Evolutionary conservation across 768 basidiomycete species (phyloP), one percentile per base, ranked within the genome.

Genomic region (Pleurotus djamor): DNA sequence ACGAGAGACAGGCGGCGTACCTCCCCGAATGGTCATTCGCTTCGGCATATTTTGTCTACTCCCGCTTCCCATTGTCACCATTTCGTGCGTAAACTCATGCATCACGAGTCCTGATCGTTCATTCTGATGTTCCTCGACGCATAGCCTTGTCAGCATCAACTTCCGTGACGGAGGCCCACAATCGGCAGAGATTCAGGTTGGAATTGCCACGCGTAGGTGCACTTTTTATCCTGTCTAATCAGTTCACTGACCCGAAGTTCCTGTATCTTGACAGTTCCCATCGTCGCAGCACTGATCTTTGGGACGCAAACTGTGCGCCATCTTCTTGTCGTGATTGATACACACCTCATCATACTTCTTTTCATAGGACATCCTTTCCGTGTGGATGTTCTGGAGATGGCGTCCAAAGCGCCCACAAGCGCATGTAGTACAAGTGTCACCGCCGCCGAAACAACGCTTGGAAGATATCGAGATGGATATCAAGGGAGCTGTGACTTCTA

Each of bases 251-350:
- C 36, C 5, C n/a, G 35, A 10, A 3, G 21, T 55, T 10, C 41
- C 1, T 48, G 16, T 33, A 16, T 7, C 5, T 50, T 12, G 3
- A 13, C n/a, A 68, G 63, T 68, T 49, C 66, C 67, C 4, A 62
- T 57, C 13, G 10, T 68, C 2, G 52, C 63, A 13, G 61, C 66
- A 8, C 5, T 68, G 4, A 43, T 61, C 21, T 68, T 67, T 58
- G 67, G 67, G 1, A 63, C 65, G 1, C 67, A 68, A 58, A 61
- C 44, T 35, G 67, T 66, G 36, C 37, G 62, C 58, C 12, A 28
- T 34, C 35, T 10, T 17, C 14, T 12, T 48, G 12, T 12, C 4
- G 48, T 28, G 21, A 28, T 28, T 28, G 21, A 28, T 28, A 28
- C 21, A 43, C 47, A 16, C 41, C 16, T 36, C 13, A 16, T 21